A percentile compares a stretch with the other conserved stretches of the same genome.
phyloP scores from a whole-genome alignment of 2,329 filamentous ascomycete species.

The Monilinia vaccinii-corymbosi region DNA sequence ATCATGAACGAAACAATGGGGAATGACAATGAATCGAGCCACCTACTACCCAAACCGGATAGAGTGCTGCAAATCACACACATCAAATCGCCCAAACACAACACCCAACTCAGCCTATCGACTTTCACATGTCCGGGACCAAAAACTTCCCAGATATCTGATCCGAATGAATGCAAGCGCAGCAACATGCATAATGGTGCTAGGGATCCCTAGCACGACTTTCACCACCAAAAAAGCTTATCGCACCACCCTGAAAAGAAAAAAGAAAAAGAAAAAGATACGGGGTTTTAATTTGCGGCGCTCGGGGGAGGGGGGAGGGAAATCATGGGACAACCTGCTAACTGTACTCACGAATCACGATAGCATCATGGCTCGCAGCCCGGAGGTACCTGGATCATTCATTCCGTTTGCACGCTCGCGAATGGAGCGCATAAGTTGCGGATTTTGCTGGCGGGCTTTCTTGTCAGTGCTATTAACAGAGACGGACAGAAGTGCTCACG shows the following conservation, averaged over 20 bases:
- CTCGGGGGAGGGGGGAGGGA: too few relatives aligned
- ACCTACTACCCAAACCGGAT: background rate
- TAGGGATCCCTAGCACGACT: background rate
- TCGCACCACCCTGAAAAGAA: background rate
- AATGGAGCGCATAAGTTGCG: background rate
- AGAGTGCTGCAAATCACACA: background rate
- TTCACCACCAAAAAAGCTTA: slow-evolving; percentile 1
- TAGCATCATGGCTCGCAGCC: background rate
- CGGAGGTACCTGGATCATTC: background rate
- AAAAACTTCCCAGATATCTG: background rate
- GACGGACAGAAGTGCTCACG: too few relatives aligned
- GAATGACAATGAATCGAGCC: background rate
- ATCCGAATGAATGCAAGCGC: background rate
- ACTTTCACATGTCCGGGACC: background rate
- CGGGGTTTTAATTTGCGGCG: background rate
- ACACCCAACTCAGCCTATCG: background rate
- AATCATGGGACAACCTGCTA: too few relatives aligned
- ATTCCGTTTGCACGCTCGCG: background rate
- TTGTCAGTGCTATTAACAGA: too few relatives aligned
- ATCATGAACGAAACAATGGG: background rate
- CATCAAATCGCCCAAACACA: background rate
- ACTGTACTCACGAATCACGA: background rate
- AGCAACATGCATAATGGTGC: background rate
- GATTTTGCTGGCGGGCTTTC: background rate
- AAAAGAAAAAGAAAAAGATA: too few relatives aligned